A percentile compares a stretch with the other conserved stretches of the same genome.
phyloP scores from a whole-genome alignment of 2,329 filamentous ascomycete genomes.

The Didymella keratinophila region DNA sequence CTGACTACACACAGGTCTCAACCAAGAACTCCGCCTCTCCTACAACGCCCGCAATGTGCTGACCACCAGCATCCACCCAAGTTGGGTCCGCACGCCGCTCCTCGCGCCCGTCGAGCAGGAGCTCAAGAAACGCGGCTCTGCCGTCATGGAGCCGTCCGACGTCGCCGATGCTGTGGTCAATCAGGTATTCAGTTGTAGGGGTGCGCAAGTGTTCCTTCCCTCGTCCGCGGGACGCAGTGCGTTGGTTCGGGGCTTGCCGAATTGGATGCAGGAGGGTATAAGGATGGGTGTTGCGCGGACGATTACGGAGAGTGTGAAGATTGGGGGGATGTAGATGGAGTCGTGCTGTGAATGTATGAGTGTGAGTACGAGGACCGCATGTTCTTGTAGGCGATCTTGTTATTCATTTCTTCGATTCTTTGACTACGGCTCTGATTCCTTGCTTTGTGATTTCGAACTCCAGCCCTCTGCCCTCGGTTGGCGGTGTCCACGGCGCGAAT shows the following conservation, averaged over 20 bases:
- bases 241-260: conserved; percentile 55
- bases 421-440: conserved; percentile 37
- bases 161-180: conserved; percentile 54
- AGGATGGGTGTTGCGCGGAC: conserved; percentile 31
- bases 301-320: conserved; percentile 24
- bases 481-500: conserved; percentile 78
- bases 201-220: conserved; percentile 54
- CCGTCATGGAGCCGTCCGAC: conserved; percentile 49
- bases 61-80: conserved; percentile 54
- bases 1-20: too few species aligned
- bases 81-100: conserved; percentile 54
- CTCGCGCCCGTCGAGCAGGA: conserved; percentile 42
- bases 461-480: conserved; percentile 61
- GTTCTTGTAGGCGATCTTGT: neutral
- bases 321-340: conserved; percentile 2
- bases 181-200: conserved; percentile 50
- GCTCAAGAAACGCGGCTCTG: conserved; percentile 41
- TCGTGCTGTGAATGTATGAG: too few species aligned
- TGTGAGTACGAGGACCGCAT: too few species aligned
- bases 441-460: conserved; percentile 72
- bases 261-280: conserved; percentile 57
- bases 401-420: conserved; percentile 17
- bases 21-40: conserved; percentile 50
- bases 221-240: conserved; percentile 27
- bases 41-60: conserved; percentile 53